Conservation (phyloP, 495 filamentous ascomycete genomes). For the Penicillium crystallinum region DNA sequence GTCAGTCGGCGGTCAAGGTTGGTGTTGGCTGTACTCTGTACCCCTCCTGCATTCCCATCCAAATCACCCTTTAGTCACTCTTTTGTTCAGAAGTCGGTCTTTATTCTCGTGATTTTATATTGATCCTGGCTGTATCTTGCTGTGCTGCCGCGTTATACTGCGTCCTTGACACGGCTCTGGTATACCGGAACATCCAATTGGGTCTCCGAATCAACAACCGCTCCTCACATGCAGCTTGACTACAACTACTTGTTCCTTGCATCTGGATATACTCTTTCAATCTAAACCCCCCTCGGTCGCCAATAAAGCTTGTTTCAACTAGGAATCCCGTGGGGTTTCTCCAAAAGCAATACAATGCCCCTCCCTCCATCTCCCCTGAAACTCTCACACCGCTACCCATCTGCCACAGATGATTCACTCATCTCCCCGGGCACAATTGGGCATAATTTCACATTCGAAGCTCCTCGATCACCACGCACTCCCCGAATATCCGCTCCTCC, state of each 20-base stretch:
- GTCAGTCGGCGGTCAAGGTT: neutral
- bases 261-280: neutral
- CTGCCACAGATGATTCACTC: slow-evolving; percentile 52
- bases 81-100: neutral
- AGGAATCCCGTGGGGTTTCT: slow-evolving; percentile 3
- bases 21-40: neutral
- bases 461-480: slow-evolving; percentile 34
- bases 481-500: slow-evolving; percentile 54
- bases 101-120: slow-evolving; percentile 1
- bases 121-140: neutral
- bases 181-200: neutral
- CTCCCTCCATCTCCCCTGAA: slow-evolving; percentile 57
- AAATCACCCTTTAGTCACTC: neutral
- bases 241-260: slow-evolving; percentile 4
- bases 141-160: neutral
- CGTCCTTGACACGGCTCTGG: neutral
- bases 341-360: slow-evolving; percentile 14
- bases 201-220: neutral
- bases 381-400: slow-evolving; percentile 59
- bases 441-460: slow-evolving; percentile 35
- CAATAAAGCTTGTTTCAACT: neutral
- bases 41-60: neutral
- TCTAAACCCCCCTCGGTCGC: neutral
- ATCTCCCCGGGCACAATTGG: slow-evolving; percentile 37
- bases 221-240: neutral